Evolutionary conservation across 129 eudicot species (phyloP).

Genomic region (Smallanthus sonchifolius): DNA sequence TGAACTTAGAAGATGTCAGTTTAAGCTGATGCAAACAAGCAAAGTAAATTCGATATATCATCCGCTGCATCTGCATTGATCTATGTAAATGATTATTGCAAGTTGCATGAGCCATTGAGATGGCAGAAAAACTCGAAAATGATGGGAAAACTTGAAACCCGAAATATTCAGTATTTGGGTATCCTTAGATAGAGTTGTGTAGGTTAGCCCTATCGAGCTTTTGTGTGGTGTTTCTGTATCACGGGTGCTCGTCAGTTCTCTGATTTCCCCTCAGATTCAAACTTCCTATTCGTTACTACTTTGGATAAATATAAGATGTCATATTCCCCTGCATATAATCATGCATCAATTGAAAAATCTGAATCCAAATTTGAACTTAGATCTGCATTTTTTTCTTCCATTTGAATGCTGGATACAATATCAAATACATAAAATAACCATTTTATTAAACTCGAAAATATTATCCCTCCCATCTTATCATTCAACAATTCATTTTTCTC

Average conservation of each 20-base stretch:
- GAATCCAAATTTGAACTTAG: neutral
- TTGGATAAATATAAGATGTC: neutral
- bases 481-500: neutral
- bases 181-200: no score
- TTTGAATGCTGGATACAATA: neutral
- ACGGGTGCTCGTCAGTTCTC: no score
- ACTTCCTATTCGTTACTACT: no score
- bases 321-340: no score
- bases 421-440: neutral
- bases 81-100: no score
- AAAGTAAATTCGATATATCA: neutral
- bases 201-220: no score
- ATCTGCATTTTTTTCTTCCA: neutral
- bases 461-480: conserved; percentile 1
- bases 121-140: no score
- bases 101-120: no score
- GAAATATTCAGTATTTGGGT: no score
- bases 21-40: neutral
- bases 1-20: neutral
- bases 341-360: neutral
- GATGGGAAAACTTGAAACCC: no score
- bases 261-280: no score
- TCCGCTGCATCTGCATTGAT: neutral
- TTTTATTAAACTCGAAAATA: neutral
- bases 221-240: no score